Base-by-base conservation (phyloP, 2,329 filamentous ascomycete species). In the Phialophora tarda region DNA sequence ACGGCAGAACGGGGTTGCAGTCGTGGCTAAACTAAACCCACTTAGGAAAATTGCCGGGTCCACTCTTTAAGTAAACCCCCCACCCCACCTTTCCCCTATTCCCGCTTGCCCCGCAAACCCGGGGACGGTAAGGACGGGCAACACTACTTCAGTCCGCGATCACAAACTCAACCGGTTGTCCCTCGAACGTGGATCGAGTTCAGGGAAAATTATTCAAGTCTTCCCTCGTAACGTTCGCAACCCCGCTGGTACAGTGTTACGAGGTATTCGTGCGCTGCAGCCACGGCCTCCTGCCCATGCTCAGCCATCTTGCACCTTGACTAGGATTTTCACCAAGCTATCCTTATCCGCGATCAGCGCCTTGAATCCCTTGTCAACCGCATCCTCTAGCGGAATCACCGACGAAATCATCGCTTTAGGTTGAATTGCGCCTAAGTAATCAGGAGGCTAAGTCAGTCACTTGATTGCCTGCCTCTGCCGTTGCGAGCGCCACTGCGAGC, bases 381-480 rank as follows among this genome's bases (percentile, higher is more conserved):
- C 57, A n/a, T 59, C 57, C 17, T 59, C 26, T 23, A 59, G 57
- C 8, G 34, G n/a, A 1, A 59, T 32, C 14, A 59, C 44, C n/a
- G 34, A 32, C n/a, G 57, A 41, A 17, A 59, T 30, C 57, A 59
- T 59, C 12, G 30, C 17, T n/a, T 50, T 48, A 5, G 44, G 44
- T 21, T 26, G 57, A 4, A 59, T 28, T 14, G 10, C 34, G 2
- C 55, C 55, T 41, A 38, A 30, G 6, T 6, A 8, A 30, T 8
- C 28, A 8, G 28, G 28, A 30, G 7, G 28, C 7, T 30, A 30
- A 30, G 6, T 30, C 28, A 30, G 28, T 30, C 28, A 8, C 28
- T 30, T 6, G 28, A 4, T 4, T 26, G 3, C 28, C 7, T 30
- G 28, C 28, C 28, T 4, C 28, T 26, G 24, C 28, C 28, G 8